Evolutionary conservation across 805 yeast genomes (phyloP), one percentile per base, ranked within the genome.

Genomic region (Candida yuanshanica): DNA sequence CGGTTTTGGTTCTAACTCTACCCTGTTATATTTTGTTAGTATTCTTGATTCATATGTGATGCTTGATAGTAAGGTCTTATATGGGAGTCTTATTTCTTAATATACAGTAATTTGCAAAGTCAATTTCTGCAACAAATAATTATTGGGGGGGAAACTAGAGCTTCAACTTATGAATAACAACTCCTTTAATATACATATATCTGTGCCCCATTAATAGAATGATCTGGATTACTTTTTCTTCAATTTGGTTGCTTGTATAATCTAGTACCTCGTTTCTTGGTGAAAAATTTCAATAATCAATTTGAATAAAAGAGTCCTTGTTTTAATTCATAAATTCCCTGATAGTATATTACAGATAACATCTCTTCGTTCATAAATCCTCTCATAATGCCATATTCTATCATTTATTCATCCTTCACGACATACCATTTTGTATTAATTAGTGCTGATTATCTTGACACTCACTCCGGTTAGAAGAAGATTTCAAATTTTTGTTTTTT

Each of bases 1-100:
- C 98, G 77, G 99, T 93, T 83, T 93, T 95, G 64, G 99, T 93
- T 85, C 99, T 90, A 83, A 95, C 99, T 76, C 98, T 93, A 83
- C 99, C 99, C 99, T 88, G 41, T 44, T 18, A 5, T 17, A 25
- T 35, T 20, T 45, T 41, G 59, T 55, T 53, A 55, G 58, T 55
- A 51, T n/a, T 16, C 11, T 14, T n/a, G n/a, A 6, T 27, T 27
- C 31, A 27, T 14, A 27, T 27, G 17, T 14, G 31, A 14, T 27
- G 29, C 16, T n/a, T 25, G 18, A 14, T 27, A 18, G 16, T 14
- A 27, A 14, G 31, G 31, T 27, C 10, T 14, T 27, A 14, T 27
- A 18, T 14, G 7, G n/a, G 18, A 4, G n/a, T 27, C 17, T 20
- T 20, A 20, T 24, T 13, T 24, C 13, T 24, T 13, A 24, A 24